These are phyloP conservation scores for Ustilago curta DNA, from an alignment of 1,284 basidiomycete genomes.

Conservation along the genomic window DNA sequence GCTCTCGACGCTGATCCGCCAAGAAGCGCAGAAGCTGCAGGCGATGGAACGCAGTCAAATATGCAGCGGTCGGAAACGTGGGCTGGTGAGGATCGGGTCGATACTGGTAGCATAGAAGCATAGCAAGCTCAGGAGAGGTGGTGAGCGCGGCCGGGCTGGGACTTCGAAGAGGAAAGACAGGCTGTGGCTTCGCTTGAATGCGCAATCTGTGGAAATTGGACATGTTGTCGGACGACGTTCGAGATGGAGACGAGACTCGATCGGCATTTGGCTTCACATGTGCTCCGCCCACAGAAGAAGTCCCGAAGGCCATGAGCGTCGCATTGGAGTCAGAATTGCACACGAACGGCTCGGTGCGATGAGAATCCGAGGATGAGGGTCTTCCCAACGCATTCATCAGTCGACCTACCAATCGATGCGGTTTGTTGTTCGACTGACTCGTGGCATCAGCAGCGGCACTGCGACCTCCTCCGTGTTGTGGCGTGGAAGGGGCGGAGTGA, in stretches of 20 bases:
- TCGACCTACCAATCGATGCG: constrained; percentile 37
- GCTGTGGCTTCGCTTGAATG: constrained; percentile 14
- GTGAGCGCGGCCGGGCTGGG: constrained; percentile 34
- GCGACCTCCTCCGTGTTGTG: constrained; percentile 13
- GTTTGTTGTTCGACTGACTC: constrained; percentile 13
- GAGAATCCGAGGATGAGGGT: constrained; percentile 22
- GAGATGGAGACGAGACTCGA: neutral
- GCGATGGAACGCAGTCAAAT: constrained; percentile 38
- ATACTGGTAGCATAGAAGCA: constrained; percentile 44
- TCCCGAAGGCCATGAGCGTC: neutral
- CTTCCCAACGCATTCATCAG: constrained; percentile 40
- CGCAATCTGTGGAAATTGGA: constrained; percentile 20
- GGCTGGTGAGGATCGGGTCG: constrained; percentile 6
- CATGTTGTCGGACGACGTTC: constrained; percentile 11
- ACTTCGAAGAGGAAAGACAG: constrained; percentile 23
- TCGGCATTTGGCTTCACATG: neutral
- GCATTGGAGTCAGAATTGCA: constrained; percentile 7
- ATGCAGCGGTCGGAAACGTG: constrained; percentile 20
- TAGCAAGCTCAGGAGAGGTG: constrained; percentile 52
- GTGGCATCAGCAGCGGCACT: constrained; percentile 1
- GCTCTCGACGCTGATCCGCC: constrained; percentile 36
- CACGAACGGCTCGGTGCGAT: constrained; percentile 4
- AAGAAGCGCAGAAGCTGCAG: constrained; percentile 47
- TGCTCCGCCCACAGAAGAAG: neutral
- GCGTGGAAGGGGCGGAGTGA: constrained; percentile 30